These are phyloP conservation scores for Vitis rotundifolia DNA, from an alignment of 164 flowering plant genomes.

Conservation along the genomic window DNA sequence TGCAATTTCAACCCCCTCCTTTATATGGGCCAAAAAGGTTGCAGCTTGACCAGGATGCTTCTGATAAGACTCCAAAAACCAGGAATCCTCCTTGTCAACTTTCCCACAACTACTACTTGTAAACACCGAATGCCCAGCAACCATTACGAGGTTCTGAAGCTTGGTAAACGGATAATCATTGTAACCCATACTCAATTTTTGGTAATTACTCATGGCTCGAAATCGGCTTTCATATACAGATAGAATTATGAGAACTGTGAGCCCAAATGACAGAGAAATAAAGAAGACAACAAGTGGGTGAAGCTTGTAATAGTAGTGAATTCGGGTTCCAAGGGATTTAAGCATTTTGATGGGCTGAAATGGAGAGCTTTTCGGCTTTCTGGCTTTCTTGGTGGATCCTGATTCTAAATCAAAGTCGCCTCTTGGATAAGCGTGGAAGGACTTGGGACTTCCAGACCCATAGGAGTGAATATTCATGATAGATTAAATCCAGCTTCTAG, in stretches of 20 bases:
- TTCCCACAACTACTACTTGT: constrained; percentile 84
- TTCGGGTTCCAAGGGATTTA: constrained; percentile 48
- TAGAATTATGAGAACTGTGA: constrained; percentile 52
- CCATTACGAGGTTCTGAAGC: constrained; percentile 88
- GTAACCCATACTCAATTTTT: constrained; percentile 24
- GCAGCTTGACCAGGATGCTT: constrained; percentile 92
- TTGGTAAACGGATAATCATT: constrained; percentile 54
- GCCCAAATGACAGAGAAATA: constrained; percentile 59
- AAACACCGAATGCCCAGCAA: constrained; percentile 96
- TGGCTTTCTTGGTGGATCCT: constrained; percentile 44
- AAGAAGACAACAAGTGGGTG: constrained; percentile 63
- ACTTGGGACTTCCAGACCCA: constrained; percentile 59
- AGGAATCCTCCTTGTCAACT: constrained; percentile 79
- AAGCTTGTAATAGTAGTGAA: constrained; percentile 55
- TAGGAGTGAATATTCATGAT: constrained; percentile 60
- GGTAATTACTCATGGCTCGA: constrained; percentile 22
- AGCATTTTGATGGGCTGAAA: constrained; percentile 48
- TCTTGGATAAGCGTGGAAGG: constrained; percentile 70
- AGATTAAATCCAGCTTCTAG: constrained; percentile 22
- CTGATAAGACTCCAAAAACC: constrained; percentile 94
- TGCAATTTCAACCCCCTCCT: constrained; percentile 72
- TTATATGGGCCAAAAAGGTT: constrained; percentile 74
- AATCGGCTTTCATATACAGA: constrained; percentile 52
- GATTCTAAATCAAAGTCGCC: constrained; percentile 86
- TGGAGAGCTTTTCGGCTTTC: constrained; percentile 44